Percentiles rank a stretch among this genome's conserved stretches.
phyloP scores from a whole-genome alignment of 306 rosid species.

The Glycyrrhiza uralensis region DNA sequence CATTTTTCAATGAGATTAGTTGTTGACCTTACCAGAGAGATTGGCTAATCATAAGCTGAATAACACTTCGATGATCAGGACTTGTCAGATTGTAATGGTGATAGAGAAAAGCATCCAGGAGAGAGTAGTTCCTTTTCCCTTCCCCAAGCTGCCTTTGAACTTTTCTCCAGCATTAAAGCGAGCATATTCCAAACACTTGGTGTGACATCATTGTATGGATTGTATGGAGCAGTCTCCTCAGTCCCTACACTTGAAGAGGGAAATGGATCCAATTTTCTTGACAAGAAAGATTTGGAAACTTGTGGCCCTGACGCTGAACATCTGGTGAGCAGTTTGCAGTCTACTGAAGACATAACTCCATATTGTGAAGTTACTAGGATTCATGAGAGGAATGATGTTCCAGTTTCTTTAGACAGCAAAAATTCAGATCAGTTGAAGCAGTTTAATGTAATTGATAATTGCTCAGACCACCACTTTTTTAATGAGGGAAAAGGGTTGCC shows the following conservation, averaged over 20 bases:
- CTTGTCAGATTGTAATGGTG: conserved; percentile 33
- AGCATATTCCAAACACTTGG: conserved; percentile 58
- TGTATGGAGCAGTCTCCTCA: conserved; percentile 38
- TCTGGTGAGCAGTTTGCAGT: conserved; percentile 26
- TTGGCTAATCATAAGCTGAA: conserved; percentile 25
- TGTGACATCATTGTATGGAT: conserved; percentile 38
- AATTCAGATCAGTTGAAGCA: conserved; percentile 48
- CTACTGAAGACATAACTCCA: conserved; percentile 29
- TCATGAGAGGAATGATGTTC: conserved; percentile 29
- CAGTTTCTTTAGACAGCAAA: conserved; percentile 29
- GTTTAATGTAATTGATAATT: conserved; percentile 67
- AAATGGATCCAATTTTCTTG: conserved; percentile 37
- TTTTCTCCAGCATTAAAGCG: conserved; percentile 56
- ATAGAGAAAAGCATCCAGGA: conserved; percentile 37
- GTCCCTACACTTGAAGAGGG: conserved; percentile 47
- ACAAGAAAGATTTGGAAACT: conserved; percentile 47
- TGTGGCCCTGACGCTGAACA: conserved; percentile 38
- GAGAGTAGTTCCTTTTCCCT: conserved; percentile 58
- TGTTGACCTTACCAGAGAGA: conserved; percentile 1
- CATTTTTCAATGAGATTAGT: neutral
- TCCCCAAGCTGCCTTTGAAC: conserved; percentile 70
- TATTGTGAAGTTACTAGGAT: conserved; percentile 25
- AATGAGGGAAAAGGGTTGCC: conserved; percentile 45
- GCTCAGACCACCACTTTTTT: conserved; percentile 79
- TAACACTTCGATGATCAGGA: conserved; percentile 44